These are phyloP conservation scores for Talaromyces ruber DNA, from an alignment of 495 filamentous ascomycete genomes.

Conservation along the genomic window DNA sequence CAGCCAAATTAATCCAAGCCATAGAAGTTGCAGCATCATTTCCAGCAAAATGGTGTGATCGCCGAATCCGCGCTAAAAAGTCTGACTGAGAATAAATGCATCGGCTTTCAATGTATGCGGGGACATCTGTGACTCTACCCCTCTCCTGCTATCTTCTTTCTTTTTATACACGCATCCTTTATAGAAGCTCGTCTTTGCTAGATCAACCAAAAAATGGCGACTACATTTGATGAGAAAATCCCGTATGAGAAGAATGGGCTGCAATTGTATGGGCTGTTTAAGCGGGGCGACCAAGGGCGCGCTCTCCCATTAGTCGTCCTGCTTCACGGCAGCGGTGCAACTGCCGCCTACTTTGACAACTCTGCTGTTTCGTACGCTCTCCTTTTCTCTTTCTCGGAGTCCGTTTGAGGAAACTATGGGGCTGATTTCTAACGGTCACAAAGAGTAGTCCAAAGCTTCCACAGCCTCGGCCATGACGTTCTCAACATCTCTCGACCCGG, in stretches of 20 bases:
- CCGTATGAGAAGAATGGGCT: constrained; percentile 5
- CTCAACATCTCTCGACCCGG: constrained; percentile 11
- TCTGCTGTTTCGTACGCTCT: constrained; percentile 3
- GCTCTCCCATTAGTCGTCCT: constrained; percentile 8
- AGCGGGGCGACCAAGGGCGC: constrained; percentile 1
- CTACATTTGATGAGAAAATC: constrained; percentile 5
- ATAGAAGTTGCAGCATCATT: not conserved
- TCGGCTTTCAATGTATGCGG: not conserved
- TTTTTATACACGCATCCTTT: not conserved
- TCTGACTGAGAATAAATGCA: not conserved
- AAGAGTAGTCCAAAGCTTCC: constrained; percentile 1
- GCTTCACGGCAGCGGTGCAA: constrained; percentile 9
- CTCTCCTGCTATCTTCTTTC: not conserved
- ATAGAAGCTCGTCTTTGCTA: not conserved
- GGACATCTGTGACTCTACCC: not conserved
- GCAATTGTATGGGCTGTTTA: constrained; percentile 4
- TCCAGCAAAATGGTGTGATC: not conserved
- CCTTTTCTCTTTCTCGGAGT: no score
- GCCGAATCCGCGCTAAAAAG: not conserved
- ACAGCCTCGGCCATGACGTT: constrained; percentile 10
- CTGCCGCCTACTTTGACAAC: constrained; percentile 12
- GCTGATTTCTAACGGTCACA: not conserved
- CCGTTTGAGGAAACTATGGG: not conserved
- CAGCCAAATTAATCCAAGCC: not conserved
- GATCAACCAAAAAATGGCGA: not conserved